A percentile compares a stretch with the other conserved stretches of the same genome.
phyloP scores from a whole-genome alignment of 2,329 filamentous ascomycete genomes.

The Microdochium bolleyi region DNA sequence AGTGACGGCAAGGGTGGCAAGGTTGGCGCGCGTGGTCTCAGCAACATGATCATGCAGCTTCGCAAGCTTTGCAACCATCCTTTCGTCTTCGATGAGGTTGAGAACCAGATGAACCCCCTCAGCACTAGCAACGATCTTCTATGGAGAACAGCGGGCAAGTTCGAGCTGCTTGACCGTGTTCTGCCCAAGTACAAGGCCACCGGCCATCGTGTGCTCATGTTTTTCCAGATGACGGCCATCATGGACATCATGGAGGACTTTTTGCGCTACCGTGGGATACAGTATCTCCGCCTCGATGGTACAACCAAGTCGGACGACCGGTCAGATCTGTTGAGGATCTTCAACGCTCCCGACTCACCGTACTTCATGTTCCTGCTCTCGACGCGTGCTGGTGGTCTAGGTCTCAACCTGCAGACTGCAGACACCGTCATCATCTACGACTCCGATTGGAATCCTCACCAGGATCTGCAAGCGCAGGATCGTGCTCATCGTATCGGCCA shows the following conservation, averaged over 20 bases:
- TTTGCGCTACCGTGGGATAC: constrained; percentile 71
- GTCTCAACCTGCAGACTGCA: constrained; percentile 92
- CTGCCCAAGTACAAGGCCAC: constrained; percentile 88
- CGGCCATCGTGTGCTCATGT: constrained; percentile 95
- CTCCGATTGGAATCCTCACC: constrained; percentile 98
- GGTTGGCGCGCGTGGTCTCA: constrained; percentile 85
- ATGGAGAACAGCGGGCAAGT: constrained; percentile 95
- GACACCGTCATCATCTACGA: constrained; percentile 99
- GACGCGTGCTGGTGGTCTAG: constrained; percentile 94
- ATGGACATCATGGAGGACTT: constrained; percentile 99
- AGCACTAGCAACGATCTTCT: constrained; percentile 85
- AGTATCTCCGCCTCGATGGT: constrained; percentile 89
- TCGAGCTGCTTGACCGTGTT: constrained; percentile 87
- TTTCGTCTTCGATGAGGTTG: constrained; percentile 96
- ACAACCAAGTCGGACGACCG: constrained; percentile 97
- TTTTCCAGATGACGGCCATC: constrained; percentile 99
- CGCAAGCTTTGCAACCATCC: constrained; percentile 98
- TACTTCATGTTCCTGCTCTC: constrained; percentile 99
- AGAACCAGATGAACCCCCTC: constrained; percentile 93
- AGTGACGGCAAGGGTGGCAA: constrained; percentile 94
- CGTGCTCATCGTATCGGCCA: constrained; percentile 99
- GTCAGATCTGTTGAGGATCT: constrained; percentile 78
- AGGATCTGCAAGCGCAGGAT: constrained; percentile 98
- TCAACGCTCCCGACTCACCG: constrained; percentile 83
- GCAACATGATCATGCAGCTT: constrained; percentile 99